Conservation (phyloP, 768 basidiomycete species). For the Kwoniella dendrophila region DNA sequence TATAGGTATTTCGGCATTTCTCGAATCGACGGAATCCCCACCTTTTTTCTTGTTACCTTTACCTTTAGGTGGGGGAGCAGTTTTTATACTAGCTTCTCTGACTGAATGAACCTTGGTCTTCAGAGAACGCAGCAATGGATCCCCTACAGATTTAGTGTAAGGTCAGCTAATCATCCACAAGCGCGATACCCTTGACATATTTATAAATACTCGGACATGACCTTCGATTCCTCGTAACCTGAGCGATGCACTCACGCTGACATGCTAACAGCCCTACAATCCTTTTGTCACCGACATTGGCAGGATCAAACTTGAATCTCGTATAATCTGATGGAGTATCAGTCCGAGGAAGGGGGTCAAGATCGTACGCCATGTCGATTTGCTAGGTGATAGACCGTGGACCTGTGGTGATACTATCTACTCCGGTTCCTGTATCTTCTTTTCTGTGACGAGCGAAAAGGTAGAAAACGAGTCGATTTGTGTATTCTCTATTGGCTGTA, state of each 20-base stretch:
- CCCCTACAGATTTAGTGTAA: no score
- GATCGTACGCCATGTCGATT: conserved; percentile 23
- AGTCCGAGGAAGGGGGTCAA: conserved; percentile 19
- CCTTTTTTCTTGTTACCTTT: conserved; percentile 39
- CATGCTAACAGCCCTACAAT: conserved; percentile 56
- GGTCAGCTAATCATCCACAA: no score
- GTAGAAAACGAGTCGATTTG: not conserved
- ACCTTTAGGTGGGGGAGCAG: conserved; percentile 43
- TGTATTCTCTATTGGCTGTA: no score
- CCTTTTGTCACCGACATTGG: conserved; percentile 33
- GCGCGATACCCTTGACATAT: no score
- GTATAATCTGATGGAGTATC: conserved; percentile 48
- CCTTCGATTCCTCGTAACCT: not conserved
- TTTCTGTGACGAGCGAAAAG: not conserved
- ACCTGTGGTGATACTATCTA: no score
- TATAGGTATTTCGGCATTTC: not conserved
- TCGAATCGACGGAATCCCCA: conserved; percentile 13
- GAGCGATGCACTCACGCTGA: conserved; percentile 54
- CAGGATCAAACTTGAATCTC: conserved; percentile 48
- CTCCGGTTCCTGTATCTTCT: no score
- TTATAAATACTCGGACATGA: no score
- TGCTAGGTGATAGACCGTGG: not conserved
- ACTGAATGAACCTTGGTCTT: conserved; percentile 33
- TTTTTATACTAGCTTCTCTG: conserved; percentile 31
- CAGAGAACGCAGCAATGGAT: conserved; percentile 40